Conservation (phyloP, 2,329 filamentous ascomycete genomes). For the Pseudocercospora macadamiae region DNA sequence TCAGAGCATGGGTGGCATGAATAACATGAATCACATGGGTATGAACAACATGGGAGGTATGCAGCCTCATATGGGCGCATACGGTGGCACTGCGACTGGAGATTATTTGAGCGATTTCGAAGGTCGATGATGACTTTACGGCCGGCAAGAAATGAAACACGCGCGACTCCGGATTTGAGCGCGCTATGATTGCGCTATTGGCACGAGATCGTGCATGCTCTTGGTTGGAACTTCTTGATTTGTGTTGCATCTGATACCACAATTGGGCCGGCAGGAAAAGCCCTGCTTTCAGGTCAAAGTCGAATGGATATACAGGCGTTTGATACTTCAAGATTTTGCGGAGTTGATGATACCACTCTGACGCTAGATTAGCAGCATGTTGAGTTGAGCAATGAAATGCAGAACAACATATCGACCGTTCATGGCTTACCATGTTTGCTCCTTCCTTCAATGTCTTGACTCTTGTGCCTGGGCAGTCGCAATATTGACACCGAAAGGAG, state of each 20-base stretch:
- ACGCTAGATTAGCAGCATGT: slow-evolving; percentile 6
- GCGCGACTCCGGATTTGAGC: background rate
- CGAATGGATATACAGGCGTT: slow-evolving; percentile 11
- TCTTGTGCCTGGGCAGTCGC: too few species aligned
- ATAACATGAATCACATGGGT: slow-evolving; percentile 21
- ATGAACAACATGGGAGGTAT: slow-evolving; percentile 22
- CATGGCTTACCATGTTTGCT: too few species aligned
- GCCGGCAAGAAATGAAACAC: slow-evolving; percentile 5
- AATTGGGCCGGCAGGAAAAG: background rate
- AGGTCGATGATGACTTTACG: slow-evolving; percentile 33
- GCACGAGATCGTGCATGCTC: background rate
- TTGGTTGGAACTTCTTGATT: slow-evolving; percentile 5
- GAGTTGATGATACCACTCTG: slow-evolving; percentile 12
- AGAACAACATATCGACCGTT: too few species aligned
- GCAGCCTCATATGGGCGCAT: slow-evolving; percentile 18
- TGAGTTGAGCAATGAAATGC: background rate
- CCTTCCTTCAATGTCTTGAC: too few species aligned
- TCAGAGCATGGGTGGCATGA: slow-evolving; percentile 28
- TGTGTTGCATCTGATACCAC: slow-evolving; percentile 12
- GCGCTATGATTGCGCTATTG: background rate
- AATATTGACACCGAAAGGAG: background rate
- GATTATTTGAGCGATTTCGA: slow-evolving; percentile 41
- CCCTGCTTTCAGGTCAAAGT: background rate
- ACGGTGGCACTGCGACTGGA: slow-evolving; percentile 24
- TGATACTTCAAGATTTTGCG: slow-evolving; percentile 6